Evolutionary conservation across 495 filamentous ascomycete species (phyloP), one percentile per base, ranked within the genome.

Genomic region (Penicillium simplicissimum): DNA sequence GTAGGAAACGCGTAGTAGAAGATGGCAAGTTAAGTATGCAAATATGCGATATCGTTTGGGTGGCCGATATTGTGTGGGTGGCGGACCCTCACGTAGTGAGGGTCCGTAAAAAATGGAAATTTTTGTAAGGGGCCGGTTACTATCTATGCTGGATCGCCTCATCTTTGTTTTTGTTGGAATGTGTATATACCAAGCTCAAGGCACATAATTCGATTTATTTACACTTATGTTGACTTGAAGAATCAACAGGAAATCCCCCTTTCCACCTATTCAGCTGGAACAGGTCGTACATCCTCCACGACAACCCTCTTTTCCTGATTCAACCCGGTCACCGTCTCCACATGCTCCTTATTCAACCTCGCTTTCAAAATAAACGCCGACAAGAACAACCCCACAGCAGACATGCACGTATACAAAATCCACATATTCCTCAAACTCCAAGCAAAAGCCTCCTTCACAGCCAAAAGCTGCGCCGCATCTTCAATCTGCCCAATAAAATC

Each of bases 381-480:
- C 8, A 77, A 79, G 6, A 86, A 56, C 9, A 89, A 52, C 2
- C 80, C 81, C 57, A 78, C 48, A 9, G 68, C 82, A 15, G 79
- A 74, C 58, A 87, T 67, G 63, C 75, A 79, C 8, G 85, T 85
- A 65, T 85, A 87, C 49, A 85, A 49, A 34, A 88, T 85, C 83
- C 83, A 88, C 66, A 90, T 81, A 59, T 87, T 85, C 55, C 79
- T 71, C 58, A 87, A 68, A 61, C 85, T 87, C 78, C 78, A 81
- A 15, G 86, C 78, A 71, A 84, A 90, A 0, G 84, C 85, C 40
- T 81, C 70, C 57, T 78, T 72, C 4, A 87, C 78, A 10, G 76
- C 84, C 9, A 65, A 52, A 11, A 77, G 64, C 68, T 85, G 81
- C 4, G 62, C 48, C 0, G 71, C 57, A 64, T 87, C 75, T 17